Conservation (phyloP, 2,329 filamentous ascomycete genomes). For the Colletotrichum filicis region DNA sequence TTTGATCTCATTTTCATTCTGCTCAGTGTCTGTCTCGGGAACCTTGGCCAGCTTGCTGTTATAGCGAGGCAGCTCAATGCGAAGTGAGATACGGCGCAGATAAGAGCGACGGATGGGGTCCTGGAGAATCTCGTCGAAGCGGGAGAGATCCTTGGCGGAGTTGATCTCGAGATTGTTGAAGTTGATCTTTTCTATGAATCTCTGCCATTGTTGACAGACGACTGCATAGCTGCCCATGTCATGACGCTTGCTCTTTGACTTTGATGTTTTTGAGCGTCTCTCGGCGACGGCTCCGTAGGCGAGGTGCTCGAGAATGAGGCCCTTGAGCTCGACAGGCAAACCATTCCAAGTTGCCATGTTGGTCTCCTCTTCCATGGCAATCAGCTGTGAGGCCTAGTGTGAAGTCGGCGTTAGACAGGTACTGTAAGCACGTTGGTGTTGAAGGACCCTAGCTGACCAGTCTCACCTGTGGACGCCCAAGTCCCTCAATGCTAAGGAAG, state of each 20-base stretch:
- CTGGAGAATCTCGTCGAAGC: slow-evolving; percentile 38
- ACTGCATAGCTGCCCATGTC: slow-evolving; percentile 39
- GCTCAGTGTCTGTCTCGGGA: slow-evolving; percentile 40
- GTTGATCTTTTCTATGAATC: slow-evolving; percentile 39
- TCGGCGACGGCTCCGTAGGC: slow-evolving; percentile 19
- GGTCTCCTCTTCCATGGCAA: slow-evolving; percentile 21
- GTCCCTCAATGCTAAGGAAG: slow-evolving; percentile 7
- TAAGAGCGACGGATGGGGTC: slow-evolving; percentile 36
- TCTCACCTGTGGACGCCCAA: slow-evolving; percentile 1
- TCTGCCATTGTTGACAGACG: slow-evolving; percentile 42
- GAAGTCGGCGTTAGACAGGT: not conserved
- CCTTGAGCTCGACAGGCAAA: slow-evolving; percentile 34
- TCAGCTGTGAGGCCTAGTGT: not conserved
- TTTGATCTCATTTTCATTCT: slow-evolving; percentile 40
- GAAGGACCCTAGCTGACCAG: not conserved
- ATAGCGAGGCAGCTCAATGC: slow-evolving; percentile 39
- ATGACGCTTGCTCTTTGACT: slow-evolving; percentile 19
- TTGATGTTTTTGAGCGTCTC: slow-evolving; percentile 9
- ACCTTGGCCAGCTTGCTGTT: slow-evolving; percentile 29
- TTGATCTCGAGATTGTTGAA: slow-evolving; percentile 39
- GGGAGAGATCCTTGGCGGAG: slow-evolving; percentile 33
- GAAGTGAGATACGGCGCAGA: slow-evolving; percentile 38
- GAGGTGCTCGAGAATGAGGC: slow-evolving; percentile 28
- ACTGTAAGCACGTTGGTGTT: not conserved
- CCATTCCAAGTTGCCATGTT: slow-evolving; percentile 36